These are phyloP conservation scores for Sporothrix variecibatus DNA, from an alignment of 2,329 filamentous ascomycete species.

Conservation along the genomic window DNA sequence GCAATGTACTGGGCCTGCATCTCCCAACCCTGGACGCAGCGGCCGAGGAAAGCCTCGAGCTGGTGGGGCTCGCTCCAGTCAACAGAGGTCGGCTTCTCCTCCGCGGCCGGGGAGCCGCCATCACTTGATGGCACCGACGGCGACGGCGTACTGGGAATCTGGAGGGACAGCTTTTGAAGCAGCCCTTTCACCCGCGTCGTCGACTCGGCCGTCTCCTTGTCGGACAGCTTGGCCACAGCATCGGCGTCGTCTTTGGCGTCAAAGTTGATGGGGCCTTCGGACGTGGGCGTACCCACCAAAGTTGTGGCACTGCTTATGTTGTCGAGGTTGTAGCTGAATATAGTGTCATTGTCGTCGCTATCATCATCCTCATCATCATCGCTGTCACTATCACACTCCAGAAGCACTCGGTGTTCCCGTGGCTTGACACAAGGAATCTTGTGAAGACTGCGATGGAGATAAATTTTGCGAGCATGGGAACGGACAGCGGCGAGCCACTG, in stretches of 20 bases:
- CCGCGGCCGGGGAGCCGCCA: neutral
- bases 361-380: neutral
- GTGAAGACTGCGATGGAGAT: neutral
- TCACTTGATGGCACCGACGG: neutral
- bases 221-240: neutral
- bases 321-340: neutral
- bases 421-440: neutral
- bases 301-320: neutral
- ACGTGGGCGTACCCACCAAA: neutral
- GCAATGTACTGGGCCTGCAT: constrained; percentile 2
- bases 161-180: neutral
- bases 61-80: constrained; percentile 18
- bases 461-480: neutral
- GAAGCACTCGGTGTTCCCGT: neutral
- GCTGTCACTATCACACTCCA: neutral
- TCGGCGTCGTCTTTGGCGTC: neutral
- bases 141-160: neutral
- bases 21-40: constrained; percentile 23
- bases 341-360: neutral
- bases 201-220: neutral
- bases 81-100: neutral
- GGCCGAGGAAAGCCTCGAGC: constrained; percentile 13
- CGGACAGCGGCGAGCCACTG: constrained; percentile 2
- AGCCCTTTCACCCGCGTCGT: neutral
- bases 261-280: neutral